Evolutionary conservation across 352 stramenopile species (phyloP).

Genomic region (Phytophthora citrophthora): DNA sequence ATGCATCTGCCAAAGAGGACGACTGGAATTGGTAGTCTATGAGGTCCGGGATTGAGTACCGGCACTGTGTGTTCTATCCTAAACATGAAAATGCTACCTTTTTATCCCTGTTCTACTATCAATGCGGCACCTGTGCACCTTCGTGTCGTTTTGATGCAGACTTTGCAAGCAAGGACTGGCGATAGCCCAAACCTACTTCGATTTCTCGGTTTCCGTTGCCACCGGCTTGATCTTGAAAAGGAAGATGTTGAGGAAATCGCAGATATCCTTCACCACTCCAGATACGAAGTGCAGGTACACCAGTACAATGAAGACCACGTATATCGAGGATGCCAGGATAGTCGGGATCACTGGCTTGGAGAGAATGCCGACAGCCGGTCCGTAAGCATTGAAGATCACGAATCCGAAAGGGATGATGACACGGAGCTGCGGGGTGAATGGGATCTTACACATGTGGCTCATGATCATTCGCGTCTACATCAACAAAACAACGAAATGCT

Average conservation of each 20-base stretch:
- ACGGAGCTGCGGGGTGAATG: constrained; percentile 80
- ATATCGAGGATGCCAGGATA: constrained; percentile 71
- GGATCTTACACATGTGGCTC: constrained; percentile 92
- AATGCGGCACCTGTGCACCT: background rate
- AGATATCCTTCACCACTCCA: constrained; percentile 86
- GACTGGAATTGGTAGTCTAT: constrained; percentile 83
- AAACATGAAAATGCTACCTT: constrained; percentile 25
- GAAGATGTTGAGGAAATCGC: constrained; percentile 86
- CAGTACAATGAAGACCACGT: constrained; percentile 73
- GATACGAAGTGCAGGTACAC: constrained; percentile 86
- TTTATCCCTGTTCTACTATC: background rate
- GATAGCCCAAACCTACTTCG: constrained; percentile 28
- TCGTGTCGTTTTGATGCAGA: background rate
- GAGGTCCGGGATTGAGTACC: background rate
- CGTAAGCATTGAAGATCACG: constrained; percentile 81
- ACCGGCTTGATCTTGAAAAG: constrained; percentile 80
- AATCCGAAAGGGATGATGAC: constrained; percentile 82
- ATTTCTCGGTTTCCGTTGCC: constrained; percentile 33
- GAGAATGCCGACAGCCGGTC: constrained; percentile 51
- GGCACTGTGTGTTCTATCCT: constrained; percentile 19
- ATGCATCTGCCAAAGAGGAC: constrained; percentile 54
- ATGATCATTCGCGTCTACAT: constrained; percentile 87
- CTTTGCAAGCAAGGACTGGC: background rate
- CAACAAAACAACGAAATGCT: constrained; percentile 10
- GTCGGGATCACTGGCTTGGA: constrained; percentile 59